Conservation (phyloP, 1,284 basidiomycete species). For the Ustilago cynodontis region DNA sequence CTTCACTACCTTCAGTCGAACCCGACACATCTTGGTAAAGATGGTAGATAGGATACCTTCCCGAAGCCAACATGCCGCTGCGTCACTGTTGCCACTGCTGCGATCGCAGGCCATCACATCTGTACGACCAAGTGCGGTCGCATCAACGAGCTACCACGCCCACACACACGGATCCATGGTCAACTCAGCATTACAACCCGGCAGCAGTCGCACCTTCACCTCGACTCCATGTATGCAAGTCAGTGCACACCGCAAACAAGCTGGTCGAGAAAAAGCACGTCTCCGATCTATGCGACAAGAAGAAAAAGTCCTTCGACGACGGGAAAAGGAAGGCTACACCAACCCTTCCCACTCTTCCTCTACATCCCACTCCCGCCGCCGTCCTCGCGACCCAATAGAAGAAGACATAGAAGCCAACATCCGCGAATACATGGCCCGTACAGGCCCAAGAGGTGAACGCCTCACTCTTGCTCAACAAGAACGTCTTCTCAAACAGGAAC, state of each 20-base stretch:
- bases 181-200: not conserved
- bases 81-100: slow-evolving; percentile 12
- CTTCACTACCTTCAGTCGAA: too few species aligned
- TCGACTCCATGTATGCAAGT: slow-evolving; percentile 7
- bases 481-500: slow-evolving; percentile 52
- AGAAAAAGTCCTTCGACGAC: slow-evolving; percentile 25
- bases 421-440: slow-evolving; percentile 46
- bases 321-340: slow-evolving; percentile 31
- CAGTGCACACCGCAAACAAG: slow-evolving; percentile 45
- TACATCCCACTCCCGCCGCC: not conserved
- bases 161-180: not conserved
- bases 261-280: slow-evolving; percentile 45
- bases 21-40: not conserved
- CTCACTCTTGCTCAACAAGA: slow-evolving; percentile 44
- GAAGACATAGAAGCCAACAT: slow-evolving; percentile 34
- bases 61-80: slow-evolving; percentile 15
- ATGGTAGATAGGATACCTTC: slow-evolving; percentile 32
- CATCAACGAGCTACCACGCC: slow-evolving; percentile 23
- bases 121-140: not conserved
- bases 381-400: slow-evolving; percentile 21
- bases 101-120: not conserved
- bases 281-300: slow-evolving; percentile 22
- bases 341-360: not conserved
- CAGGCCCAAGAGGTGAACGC: slow-evolving; percentile 40
- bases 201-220: slow-evolving; percentile 7